phyloP scores from a whole-genome alignment of 2,329 filamentous ascomycete genomes.

The Xylaria arbuscula region DNA sequence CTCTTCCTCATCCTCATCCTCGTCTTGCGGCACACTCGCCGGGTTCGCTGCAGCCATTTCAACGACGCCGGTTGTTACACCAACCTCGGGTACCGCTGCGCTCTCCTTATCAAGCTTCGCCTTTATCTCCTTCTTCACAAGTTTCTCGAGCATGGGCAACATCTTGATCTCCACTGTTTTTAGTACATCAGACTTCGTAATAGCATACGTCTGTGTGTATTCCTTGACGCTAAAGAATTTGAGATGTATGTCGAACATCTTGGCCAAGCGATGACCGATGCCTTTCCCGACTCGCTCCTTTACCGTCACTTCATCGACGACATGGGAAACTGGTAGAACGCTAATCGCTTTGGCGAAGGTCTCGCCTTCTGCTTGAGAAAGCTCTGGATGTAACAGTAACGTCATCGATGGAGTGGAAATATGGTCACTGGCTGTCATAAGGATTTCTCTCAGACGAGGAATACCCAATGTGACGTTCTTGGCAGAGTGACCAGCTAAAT shows the following conservation, averaged over 20 bases:
- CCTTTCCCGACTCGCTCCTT: constrained; percentile 83
- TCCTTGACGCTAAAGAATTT: constrained; percentile 87
- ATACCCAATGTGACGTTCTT: constrained; percentile 99
- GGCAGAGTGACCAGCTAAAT: constrained; percentile 96
- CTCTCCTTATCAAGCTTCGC: constrained; percentile 75
- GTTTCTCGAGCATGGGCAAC: constrained; percentile 74
- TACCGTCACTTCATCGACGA: constrained; percentile 84
- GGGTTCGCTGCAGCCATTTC: constrained; percentile 60
- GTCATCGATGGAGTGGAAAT: constrained; percentile 95
- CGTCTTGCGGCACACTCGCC: constrained; percentile 54
- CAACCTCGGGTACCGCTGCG: constrained; percentile 81
- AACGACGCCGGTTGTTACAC: constrained; percentile 63
- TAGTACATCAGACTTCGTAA: constrained; percentile 80
- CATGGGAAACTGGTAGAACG: constrained; percentile 82
- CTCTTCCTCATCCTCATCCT: constrained; percentile 76
- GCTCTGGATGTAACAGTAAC: constrained; percentile 77
- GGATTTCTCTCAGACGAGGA: constrained; percentile 93
- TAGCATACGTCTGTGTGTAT: constrained; percentile 87
- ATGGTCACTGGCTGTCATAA: constrained; percentile 93
- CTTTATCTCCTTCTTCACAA: constrained; percentile 83
- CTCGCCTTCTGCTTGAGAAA: constrained; percentile 75
- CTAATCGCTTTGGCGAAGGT: constrained; percentile 93
- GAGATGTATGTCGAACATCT: constrained; percentile 84
- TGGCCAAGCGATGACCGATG: constrained; percentile 75
- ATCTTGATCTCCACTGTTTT: constrained; percentile 84